Percentiles rank a stretch among this genome's conserved stretches.
These are phyloP conservation scores for Dothistroma septosporum DNA, from an alignment of 2,329 filamentous ascomycete species.

Conservation along the genomic window DNA sequence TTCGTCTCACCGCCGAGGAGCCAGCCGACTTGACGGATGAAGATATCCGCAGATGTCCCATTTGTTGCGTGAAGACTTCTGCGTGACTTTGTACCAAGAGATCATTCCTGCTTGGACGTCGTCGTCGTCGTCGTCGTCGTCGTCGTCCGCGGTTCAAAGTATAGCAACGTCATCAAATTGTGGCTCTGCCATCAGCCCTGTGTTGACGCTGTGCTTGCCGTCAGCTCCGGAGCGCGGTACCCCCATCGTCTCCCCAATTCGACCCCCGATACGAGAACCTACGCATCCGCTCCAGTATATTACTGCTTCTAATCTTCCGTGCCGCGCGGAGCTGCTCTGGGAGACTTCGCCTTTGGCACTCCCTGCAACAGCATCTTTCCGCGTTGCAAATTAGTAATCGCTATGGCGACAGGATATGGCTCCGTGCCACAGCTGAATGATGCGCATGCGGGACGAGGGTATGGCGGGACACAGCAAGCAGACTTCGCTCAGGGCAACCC, in stretches of 20 bases:
- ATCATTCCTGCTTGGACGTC: too few relatives aligned
- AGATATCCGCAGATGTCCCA: too few relatives aligned
- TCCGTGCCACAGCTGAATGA: conserved; percentile 40
- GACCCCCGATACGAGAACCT: background rate
- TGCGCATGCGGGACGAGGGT: conserved; percentile 35
- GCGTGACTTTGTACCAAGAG: too few relatives aligned
- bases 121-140: too few relatives aligned
- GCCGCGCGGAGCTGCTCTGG: background rate
- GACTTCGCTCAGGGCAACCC: conserved; percentile 40
- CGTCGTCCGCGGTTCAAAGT: too few relatives aligned
- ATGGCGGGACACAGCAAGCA: conserved; percentile 23
- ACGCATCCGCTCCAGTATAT: background rate
- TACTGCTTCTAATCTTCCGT: background rate
- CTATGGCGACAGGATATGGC: conserved; percentile 32
- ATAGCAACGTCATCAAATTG: too few relatives aligned
- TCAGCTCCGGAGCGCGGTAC: too few relatives aligned
- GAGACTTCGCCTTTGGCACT: background rate
- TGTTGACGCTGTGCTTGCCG: too few relatives aligned
- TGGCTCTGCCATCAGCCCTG: too few relatives aligned
- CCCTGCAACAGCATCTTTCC: background rate
- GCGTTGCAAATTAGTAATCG: too few relatives aligned
- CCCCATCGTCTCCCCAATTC: background rate
- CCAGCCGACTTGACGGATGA: background rate
- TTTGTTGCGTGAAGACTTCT: too few relatives aligned
- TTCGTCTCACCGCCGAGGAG: background rate